Conservation (phyloP, 1,284 basidiomycete genomes). For the Tetrapyrgos nigripes region DNA sequence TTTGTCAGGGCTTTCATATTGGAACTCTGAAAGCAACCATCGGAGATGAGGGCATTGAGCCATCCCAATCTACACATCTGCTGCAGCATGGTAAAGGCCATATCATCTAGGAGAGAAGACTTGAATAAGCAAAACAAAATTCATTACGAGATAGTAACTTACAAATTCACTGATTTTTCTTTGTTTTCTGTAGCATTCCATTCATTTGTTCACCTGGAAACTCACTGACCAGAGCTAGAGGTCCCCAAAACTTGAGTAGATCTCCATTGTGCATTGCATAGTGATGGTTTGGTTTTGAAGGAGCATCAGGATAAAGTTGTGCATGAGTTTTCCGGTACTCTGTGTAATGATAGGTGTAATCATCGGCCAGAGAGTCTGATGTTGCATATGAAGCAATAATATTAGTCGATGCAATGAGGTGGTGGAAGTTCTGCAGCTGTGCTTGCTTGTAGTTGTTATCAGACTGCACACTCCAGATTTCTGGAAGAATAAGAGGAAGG, state of each 20-base stretch:
- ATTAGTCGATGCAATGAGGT: constrained; percentile 34
- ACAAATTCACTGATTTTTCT: constrained; percentile 36
- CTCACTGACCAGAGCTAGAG: constrained; percentile 33
- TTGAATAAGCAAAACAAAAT: constrained; percentile 4
- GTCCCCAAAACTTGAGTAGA: constrained; percentile 40
- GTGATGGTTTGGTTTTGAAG: constrained; percentile 41
- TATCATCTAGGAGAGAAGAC: constrained; percentile 19
- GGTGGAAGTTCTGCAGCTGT: constrained; percentile 31
- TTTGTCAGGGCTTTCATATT: neutral
- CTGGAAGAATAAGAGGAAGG: constrained; percentile 38
- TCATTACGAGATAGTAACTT: constrained; percentile 9
- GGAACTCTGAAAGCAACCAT: neutral
- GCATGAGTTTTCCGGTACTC: constrained; percentile 28
- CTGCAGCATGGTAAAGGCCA: constrained; percentile 31
- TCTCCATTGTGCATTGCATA: constrained; percentile 40
- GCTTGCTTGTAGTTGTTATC: neutral
- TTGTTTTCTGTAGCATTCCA: constrained; percentile 36
- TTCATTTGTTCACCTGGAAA: constrained; percentile 38
- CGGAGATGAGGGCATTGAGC: neutral
- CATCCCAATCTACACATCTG: constrained; percentile 20
- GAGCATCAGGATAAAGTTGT: constrained; percentile 32
- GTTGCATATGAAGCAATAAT: constrained; percentile 33
- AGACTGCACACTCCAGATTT: constrained; percentile 10
- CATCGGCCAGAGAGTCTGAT: constrained; percentile 32
- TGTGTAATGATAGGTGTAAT: constrained; percentile 31